Base-by-base conservation (phyloP, 768 basidiomycete genomes). In the Lactarius psammicola region DNA sequence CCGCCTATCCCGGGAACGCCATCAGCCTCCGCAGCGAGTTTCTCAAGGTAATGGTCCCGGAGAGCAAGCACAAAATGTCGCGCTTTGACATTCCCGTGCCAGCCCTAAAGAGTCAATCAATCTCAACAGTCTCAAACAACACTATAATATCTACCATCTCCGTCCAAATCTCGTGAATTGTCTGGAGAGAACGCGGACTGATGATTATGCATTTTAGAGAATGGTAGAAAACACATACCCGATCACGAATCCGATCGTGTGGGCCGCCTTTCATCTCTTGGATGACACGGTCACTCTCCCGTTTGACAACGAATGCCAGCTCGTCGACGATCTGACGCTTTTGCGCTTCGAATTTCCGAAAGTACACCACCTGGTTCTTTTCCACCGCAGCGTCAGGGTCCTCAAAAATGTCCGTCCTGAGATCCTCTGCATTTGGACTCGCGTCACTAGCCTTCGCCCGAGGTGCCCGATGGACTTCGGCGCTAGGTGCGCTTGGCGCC, bases 41-140 rank as follows among this genome's bases (percentile, higher is more conserved):
- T 67, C 51, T 77, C 73, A 6, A 65, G 38, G 68, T 72, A 75
- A 68, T 77, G 71, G 62, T 78, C 77, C 8, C 73, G 68, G 4
- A 78, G 67, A 7, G 74, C 72, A 42, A 74, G 70, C 7, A 68
- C 68, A 55, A 68, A 65, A 31, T 68, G 64, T 42, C 62, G 66
- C 15, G 66, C 66, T 23, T 67, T 67, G n/a, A 67, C 67, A 31
- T 65, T 68, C 46, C 68, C 68, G 20, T 61, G 65, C 68, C 68
- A 40, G 74, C 72, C 53, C 63, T 64, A n/a, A 28, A 20, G 13
- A 17, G 11, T n/a, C 30, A 2, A n/a, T 62, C 31, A 53, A 36
- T 11, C 4, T 59, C 31, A 28, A n/a, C 15, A 5, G 18, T 3
- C 33, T 20, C 8, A 54, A n/a, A 11, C 6, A 6, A 11, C 6